Evolutionary conservation across 169 alveolate species (phyloP).

Genomic region (Eimeria nieschulzi): DNA sequence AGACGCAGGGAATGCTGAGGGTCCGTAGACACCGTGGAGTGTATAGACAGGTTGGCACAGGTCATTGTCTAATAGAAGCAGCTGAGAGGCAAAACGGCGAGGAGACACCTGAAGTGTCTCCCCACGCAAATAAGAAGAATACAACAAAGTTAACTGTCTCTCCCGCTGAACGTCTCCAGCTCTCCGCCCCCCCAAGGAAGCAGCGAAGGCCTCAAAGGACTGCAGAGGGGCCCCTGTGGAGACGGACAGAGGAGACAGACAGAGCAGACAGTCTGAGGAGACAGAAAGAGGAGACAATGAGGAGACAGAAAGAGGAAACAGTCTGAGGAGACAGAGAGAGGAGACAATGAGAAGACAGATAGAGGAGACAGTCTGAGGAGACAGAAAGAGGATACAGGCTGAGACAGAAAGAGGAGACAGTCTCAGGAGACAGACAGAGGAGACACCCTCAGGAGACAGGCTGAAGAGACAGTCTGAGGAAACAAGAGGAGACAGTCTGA

Average conservation of each 20-base stretch:
- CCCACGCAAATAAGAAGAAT: neutral
- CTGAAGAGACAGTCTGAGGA: no score
- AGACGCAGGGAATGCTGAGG: neutral
- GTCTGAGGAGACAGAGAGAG: no score
- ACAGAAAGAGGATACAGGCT: no score
- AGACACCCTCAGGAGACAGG: no score
- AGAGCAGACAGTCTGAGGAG: no score
- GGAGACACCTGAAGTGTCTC: neutral
- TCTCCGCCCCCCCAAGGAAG: neutral
- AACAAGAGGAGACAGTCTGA: no score
- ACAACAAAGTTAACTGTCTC: neutral
- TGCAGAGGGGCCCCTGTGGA: neutral
- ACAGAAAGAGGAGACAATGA: no score
- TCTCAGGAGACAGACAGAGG: no score
- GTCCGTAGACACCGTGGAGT: slow-evolving; percentile 31
- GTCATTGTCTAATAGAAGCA: slow-evolving; percentile 20
- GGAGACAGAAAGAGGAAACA: neutral
- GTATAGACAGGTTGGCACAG: slow-evolving; percentile 55
- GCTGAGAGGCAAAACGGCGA: neutral
- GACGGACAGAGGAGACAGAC: neutral
- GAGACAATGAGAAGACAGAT: neutral
- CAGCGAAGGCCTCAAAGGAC: neutral
- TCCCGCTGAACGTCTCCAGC: neutral
- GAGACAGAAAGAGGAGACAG: neutral
- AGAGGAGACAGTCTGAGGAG: neutral